Conservation (phyloP, 306 rosid species). For the Fragaria iinumae region DNA sequence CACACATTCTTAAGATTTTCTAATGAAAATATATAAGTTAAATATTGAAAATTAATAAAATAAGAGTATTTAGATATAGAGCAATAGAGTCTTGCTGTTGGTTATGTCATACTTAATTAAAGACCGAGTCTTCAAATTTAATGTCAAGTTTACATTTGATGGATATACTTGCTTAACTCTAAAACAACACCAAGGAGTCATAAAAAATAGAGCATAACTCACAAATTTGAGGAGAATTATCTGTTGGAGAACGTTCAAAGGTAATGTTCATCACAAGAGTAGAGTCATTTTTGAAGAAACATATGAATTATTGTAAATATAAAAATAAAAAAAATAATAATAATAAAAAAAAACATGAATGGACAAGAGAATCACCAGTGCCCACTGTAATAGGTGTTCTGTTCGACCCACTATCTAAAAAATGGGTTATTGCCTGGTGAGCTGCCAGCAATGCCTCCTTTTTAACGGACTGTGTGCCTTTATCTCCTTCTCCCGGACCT, state of each 20-base stretch:
- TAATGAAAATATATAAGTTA: neutral
- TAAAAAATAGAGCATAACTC: neutral
- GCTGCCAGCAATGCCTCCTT: conserved; percentile 81
- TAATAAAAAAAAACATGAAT: neutral
- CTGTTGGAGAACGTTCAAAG: neutral
- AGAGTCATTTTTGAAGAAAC: neutral
- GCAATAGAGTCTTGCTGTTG: neutral
- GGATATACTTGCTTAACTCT: neutral
- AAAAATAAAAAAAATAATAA: neutral
- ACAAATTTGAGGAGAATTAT: neutral
- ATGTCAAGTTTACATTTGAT: neutral
- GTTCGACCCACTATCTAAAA: conserved; percentile 37
- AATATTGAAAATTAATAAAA: neutral
- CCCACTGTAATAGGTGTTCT: conserved; percentile 44
- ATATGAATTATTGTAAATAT: neutral
- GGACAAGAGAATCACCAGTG: conserved; percentile 46
- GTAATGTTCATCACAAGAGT: neutral
- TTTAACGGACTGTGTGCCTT: conserved; percentile 34
- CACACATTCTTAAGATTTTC: neutral
- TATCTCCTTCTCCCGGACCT: conserved; percentile 29
- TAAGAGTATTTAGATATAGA: neutral
- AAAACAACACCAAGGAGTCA: neutral
- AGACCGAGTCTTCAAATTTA: neutral
- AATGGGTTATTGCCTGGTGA: conserved; percentile 55
- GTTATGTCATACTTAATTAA: neutral